phyloP scores from a whole-genome alignment of 139 green algal species.

The Chlorella sorokiniana region DNA sequence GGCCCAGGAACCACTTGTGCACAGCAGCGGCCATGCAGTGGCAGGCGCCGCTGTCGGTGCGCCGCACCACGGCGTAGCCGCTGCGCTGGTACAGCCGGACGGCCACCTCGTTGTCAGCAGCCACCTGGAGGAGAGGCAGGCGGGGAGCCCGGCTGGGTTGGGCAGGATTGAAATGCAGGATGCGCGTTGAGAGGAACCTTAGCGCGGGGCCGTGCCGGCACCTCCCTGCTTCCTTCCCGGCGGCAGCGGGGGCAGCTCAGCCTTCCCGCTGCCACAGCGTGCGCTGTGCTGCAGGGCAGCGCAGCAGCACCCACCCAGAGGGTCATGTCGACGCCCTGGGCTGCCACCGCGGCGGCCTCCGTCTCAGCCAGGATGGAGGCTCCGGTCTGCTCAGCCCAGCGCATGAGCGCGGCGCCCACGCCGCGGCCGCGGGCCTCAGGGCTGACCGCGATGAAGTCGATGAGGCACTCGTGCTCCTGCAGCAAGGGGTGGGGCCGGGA shows the following conservation, averaged over 20 bases:
- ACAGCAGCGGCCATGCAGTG: conserved; percentile 24
- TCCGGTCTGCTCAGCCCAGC: conserved; percentile 35
- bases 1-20: conserved; percentile 33
- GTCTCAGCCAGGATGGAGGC: conserved; percentile 4
- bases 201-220: not conserved
- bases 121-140: conserved; percentile 6
- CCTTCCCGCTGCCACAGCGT: not conserved
- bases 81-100: conserved; percentile 24
- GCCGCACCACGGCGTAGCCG: conserved; percentile 20
- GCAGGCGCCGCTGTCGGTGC: conserved; percentile 26
- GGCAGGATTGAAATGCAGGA: not conserved
- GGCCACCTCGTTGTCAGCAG: conserved; percentile 37
- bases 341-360: not conserved
- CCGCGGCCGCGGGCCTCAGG: conserved; percentile 34
- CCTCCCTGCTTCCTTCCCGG: not conserved
- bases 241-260: not conserved
- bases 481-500: not conserved
- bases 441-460: conserved; percentile 45
- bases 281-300: not conserved
- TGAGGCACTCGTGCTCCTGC: conserved; percentile 43
- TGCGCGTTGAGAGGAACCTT: too few relatives aligned
- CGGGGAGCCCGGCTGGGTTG: not conserved
- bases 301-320: conserved; percentile 35
- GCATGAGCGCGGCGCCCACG: conserved; percentile 37
- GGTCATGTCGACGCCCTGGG: conserved; percentile 26